Base-by-base conservation (phyloP, 345 rosid genomes). In the Punica granatum region DNA sequence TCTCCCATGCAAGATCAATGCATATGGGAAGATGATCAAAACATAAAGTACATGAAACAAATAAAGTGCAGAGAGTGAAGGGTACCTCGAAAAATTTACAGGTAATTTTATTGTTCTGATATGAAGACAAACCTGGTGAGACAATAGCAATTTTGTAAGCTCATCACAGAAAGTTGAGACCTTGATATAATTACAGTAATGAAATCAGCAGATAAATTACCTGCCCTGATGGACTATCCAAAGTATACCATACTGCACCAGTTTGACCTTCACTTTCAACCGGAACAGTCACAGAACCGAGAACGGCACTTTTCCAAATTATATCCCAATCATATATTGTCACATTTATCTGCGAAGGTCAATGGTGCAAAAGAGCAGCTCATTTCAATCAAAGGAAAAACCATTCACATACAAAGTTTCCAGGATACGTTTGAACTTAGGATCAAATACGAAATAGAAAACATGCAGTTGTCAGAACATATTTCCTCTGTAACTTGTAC, bases 291-390 rank as follows among this genome's bases (percentile, higher is more conserved):
- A 91, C 99, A 33, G 99, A 88, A 78, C 98, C 98, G 73, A 94
- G 98, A 74, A 84, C 83, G 59, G 99, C 79, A 84, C 99, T 94
- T 81, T 92, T 94, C 99, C 99, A 94, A 73, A 94, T 88, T 70
- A 94, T 91, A 79, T 94, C 99, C 99, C 99, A 94, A 69, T 94
- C 99, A 82, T 91, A 91, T 82, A 94, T 92, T 43, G 98, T 89
- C 64, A 91, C 95, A 73, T 77, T 88, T 70, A 94, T 94, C 99
- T 94, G 88, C 43, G 63, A 69, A 7, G 63, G 41, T 25, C 65
- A 67, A 63, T 51, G 64, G 37, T 34, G 42, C 41, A 53, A 62
- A 19, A 54, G n/a, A 61, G 67, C 62, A 70, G 53, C 58, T 41
- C 43, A 9, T 7, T 11, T 41, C 58, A 35, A 65, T 46, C 14